Evolutionary conservation across 495 filamentous ascomycete genomes (phyloP).

Genomic region (Chaetomium fimeti): DNA sequence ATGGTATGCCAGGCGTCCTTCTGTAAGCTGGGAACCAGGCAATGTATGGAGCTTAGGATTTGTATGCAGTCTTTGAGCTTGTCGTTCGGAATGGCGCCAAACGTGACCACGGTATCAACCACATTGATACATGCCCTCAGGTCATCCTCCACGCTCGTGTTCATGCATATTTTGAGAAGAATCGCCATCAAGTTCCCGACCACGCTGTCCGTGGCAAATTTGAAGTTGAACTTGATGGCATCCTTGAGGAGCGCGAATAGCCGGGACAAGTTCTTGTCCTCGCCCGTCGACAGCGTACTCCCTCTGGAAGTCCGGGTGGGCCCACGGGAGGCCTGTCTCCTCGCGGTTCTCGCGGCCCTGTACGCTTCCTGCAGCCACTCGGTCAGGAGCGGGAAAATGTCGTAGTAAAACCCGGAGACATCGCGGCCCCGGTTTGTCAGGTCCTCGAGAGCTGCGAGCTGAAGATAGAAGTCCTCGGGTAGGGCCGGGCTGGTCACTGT

Average conservation of each 20-base stretch:
- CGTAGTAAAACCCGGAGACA: constrained; percentile 63
- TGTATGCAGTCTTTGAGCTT: constrained; percentile 69
- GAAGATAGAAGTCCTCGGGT: constrained; percentile 60
- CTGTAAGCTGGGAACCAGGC: constrained; percentile 65
- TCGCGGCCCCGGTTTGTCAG: constrained; percentile 64
- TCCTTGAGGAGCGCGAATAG: constrained; percentile 74
- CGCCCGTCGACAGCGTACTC: constrained; percentile 53
- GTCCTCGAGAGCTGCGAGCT: constrained; percentile 60
- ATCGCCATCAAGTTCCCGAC: constrained; percentile 64
- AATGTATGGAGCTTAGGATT: constrained; percentile 78
- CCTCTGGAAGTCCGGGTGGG: constrained; percentile 40
- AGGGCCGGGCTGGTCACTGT: constrained; percentile 52
- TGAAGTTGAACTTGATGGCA: constrained; percentile 80
- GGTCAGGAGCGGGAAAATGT: constrained; percentile 58
- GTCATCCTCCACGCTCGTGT: constrained; percentile 69
- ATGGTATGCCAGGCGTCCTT: constrained; percentile 74
- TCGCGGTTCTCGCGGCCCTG: constrained; percentile 50
- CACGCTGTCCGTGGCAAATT: constrained; percentile 65
- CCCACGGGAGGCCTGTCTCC: constrained; percentile 42
- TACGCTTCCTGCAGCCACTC: constrained; percentile 58
- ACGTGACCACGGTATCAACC: constrained; percentile 77
- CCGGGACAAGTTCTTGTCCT: constrained; percentile 66
- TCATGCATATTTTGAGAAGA: constrained; percentile 69
- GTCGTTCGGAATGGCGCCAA: constrained; percentile 67
- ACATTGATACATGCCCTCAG: constrained; percentile 72